Evolutionary conservation across 2,329 filamentous ascomycete species (phyloP).

Genomic region (Botrytis elliptica): DNA sequence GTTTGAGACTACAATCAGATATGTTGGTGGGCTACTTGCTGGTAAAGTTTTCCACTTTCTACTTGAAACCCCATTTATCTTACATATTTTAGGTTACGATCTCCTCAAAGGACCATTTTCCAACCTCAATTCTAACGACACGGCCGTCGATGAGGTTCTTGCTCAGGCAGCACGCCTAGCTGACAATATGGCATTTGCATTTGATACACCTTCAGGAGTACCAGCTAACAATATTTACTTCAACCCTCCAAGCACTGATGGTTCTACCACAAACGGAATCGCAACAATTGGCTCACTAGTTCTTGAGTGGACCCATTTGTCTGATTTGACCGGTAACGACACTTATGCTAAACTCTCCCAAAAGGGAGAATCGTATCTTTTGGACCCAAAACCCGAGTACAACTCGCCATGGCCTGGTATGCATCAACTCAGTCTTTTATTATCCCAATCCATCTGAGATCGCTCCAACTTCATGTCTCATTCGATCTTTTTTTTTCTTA

Average conservation of each 20-base stretch:
- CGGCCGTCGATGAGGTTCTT: constrained; percentile 57
- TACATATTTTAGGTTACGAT: constrained; percentile 55
- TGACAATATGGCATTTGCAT: constrained; percentile 72
- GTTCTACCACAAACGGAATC: constrained; percentile 62
- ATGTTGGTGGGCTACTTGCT: constrained; percentile 76
- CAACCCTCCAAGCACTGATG: constrained; percentile 50
- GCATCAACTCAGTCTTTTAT: not conserved
- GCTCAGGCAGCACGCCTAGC: constrained; percentile 66
- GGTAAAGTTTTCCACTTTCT: constrained; percentile 47
- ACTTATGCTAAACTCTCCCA: constrained; percentile 67
- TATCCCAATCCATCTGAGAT: not conserved
- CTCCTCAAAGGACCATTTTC: constrained; percentile 67
- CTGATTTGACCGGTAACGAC: constrained; percentile 67
- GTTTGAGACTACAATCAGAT: constrained; percentile 90
- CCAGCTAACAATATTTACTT: constrained; percentile 69
- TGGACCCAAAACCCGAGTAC: constrained; percentile 60
- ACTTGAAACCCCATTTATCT: constrained; percentile 7
- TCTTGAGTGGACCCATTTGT: constrained; percentile 80
- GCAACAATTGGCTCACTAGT: constrained; percentile 77
- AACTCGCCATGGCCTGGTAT: constrained; percentile 68
- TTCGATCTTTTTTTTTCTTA: not conserved
- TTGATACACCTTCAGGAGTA: constrained; percentile 72
- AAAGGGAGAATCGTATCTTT: constrained; percentile 66
- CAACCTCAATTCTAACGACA: constrained; percentile 46
- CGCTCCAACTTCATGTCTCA: too few species aligned